Evolutionary conservation across 2,329 filamentous ascomycete genomes (phyloP), one percentile per base, ranked within the genome.

Genomic region (Sporothrix pallida): DNA sequence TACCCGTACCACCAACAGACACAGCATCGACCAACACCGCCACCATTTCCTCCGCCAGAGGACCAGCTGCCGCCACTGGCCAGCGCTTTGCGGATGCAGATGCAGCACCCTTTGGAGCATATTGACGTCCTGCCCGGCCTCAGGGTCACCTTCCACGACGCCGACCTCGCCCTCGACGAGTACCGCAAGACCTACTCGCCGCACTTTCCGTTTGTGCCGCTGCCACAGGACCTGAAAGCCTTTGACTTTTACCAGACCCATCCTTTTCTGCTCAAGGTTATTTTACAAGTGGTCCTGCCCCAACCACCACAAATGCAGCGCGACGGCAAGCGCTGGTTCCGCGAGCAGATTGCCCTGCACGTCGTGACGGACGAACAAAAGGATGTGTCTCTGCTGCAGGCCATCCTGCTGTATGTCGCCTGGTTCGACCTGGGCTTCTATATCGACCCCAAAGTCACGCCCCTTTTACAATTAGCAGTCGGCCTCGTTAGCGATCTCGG

Each of bases 371-470:
- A 78, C 0, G 80, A 82, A 50, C 81, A 84, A 58, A 81, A 79
- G 71, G 76, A 76, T 0, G 62, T 83, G 1, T 81, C 81, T 42
- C 75, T 83, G 0, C 75, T 85, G 2, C 83, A 85, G 54, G 81
- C 81, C 0, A 77, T 84, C 0, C n/a, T 84, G 0, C 42, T 84
- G 0, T 80, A 80, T 23, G 63, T 83, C 2, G 81, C 79, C 0
- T 84, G 83, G 83, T 81, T 80, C 46, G 83, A 85, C 68, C 80
- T 81, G 52, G 81, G 83, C 65, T 81, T 81, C 58, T 83, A 82
- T 60, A 74, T 81, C 12, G 82, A 83, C 0, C 77, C 77, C 2
- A 80, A 81, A 17, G 80, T 79, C 2, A 84, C 83, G 3, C 81
- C 79, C 0, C 74, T 85, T 0, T 52, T 85, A 0, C 83, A 85